These are phyloP conservation scores for Hymenoscyphus infarciens DNA, from an alignment of 2,329 filamentous ascomycete genomes.

Conservation along the genomic window DNA sequence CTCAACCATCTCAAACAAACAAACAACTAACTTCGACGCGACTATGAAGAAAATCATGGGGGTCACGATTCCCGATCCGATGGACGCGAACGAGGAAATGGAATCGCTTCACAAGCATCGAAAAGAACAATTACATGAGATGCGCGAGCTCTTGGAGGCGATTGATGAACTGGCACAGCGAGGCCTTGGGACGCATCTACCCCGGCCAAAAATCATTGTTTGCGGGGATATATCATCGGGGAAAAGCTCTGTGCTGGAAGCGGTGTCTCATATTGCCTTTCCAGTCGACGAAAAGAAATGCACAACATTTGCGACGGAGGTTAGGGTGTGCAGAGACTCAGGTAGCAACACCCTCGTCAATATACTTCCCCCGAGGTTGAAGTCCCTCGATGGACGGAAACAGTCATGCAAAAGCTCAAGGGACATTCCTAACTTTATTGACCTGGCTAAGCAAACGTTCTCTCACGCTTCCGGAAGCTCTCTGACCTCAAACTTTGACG, in stretches of 20 bases:
- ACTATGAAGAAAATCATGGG: no score
- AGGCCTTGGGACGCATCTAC: conserved; percentile 15
- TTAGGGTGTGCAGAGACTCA: conserved; percentile 30
- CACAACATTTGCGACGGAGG: conserved; percentile 43
- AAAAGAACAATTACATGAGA: no score
- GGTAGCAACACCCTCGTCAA: background rate
- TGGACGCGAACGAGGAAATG: no score
- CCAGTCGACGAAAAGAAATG: conserved; percentile 39
- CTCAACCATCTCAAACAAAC: no score
- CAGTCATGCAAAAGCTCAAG: background rate
- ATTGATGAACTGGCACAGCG: background rate
- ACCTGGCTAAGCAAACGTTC: background rate
- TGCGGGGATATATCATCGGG: conserved; percentile 31
- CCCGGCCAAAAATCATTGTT: conserved; percentile 28
- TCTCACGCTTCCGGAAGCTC: background rate
- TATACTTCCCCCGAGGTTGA: background rate
- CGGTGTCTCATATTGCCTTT: conserved; percentile 38
- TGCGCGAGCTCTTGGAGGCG: background rate
- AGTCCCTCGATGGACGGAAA: background rate
- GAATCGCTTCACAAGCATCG: no score
- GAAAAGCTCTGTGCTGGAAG: conserved; percentile 35
- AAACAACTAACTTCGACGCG: no score
- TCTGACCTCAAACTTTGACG: background rate
- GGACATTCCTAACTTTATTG: background rate
- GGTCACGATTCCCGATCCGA: no score